Evolutionary conservation across 1,139 yeast genomes (phyloP).

Genomic region (Geotrichum histeridarum): DNA sequence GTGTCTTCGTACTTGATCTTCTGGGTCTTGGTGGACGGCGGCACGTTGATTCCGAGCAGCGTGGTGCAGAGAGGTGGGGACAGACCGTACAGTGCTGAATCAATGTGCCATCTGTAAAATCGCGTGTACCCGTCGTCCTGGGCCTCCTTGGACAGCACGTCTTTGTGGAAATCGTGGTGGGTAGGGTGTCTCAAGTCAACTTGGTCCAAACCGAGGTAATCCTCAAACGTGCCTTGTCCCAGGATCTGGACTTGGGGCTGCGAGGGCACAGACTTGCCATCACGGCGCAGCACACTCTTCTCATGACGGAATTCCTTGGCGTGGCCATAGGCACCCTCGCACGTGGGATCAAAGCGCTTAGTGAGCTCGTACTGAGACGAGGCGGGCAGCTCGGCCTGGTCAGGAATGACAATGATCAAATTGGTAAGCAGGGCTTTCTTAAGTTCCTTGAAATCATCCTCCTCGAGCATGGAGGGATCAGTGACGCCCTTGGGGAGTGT

Average conservation of each 20-base stretch:
- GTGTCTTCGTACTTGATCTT: constrained; percentile 62
- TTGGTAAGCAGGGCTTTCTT: constrained; percentile 60
- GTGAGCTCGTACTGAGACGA: constrained; percentile 70
- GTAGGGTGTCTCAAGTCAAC: constrained; percentile 74
- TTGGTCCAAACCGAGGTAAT: constrained; percentile 65
- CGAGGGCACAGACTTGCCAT: constrained; percentile 69
- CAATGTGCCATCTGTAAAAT: constrained; percentile 90
- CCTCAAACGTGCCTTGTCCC: constrained; percentile 69
- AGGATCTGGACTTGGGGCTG: constrained; percentile 88
- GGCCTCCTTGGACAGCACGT: constrained; percentile 55
- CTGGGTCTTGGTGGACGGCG: constrained; percentile 41
- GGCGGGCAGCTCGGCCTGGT: constrained; percentile 61
- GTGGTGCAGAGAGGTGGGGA: constrained; percentile 85
- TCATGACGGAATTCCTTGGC: constrained; percentile 78
- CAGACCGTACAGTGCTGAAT: constrained; percentile 77
- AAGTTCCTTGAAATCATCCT: constrained; percentile 57
- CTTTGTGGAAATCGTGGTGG: constrained; percentile 72
- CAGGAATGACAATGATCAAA: constrained; percentile 68
- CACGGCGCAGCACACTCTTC: constrained; percentile 70
- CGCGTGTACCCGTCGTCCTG: constrained; percentile 62
- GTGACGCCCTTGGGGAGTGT: constrained; percentile 59
- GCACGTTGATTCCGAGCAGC: constrained; percentile 75
- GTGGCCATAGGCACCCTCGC: constrained; percentile 72
- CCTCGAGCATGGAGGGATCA: constrained; percentile 69
- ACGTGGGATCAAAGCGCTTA: constrained; percentile 68